Evolutionary conservation across 2,329 filamentous ascomycete species (phyloP), one percentile per base, ranked within the genome.

Genomic region (Berkeleyomyces rouxiae): DNA sequence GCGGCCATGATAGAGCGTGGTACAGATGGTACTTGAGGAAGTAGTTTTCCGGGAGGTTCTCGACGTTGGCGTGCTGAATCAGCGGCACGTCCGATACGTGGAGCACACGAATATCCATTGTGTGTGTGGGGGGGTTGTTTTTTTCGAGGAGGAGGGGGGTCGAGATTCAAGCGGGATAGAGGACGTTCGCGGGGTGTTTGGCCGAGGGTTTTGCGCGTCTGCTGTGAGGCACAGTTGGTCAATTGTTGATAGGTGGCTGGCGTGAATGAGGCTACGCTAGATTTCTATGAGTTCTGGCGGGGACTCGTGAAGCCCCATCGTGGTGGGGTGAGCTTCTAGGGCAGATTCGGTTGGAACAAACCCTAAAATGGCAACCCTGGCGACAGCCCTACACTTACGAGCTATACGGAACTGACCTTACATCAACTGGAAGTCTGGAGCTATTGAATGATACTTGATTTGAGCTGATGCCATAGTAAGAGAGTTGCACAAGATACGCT

Each of bases 21-120:
- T 99, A 99, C 71, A 99, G 85, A 79, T 99, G 99, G 81, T 99
- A 99, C 82, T 99, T 99, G 76, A 96, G 88, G 74, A 97, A 97
- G 82, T 99, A 99, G 80, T 99, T 99, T 76, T 99, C 93, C 67
- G 93, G 93, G 61, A 99, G 82, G 78, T 99, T 99, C 74, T 95
- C 95, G 73, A 99, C 91, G 79, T 99, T 97, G 72, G 92, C 92
- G 75, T 95, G 90, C 77, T 99, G 93, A 72, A 99, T 90, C 72
- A 93, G 85, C 68, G 89, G 89, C 67, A 95, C 88, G 76, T 95
- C 89, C 67, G 84, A 87, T 67, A 89, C 79, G 68, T 83, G 86
- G 68, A 99, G 84, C 67, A 93, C 79, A 67, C 92, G 87, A 75
- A 99, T 95, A 77, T 95, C 89, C 89, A 95, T 97, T 42, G 40